phyloP scores from a whole-genome alignment of 768 basidiomycete species.

The Sporobolomyces phaffii region DNA sequence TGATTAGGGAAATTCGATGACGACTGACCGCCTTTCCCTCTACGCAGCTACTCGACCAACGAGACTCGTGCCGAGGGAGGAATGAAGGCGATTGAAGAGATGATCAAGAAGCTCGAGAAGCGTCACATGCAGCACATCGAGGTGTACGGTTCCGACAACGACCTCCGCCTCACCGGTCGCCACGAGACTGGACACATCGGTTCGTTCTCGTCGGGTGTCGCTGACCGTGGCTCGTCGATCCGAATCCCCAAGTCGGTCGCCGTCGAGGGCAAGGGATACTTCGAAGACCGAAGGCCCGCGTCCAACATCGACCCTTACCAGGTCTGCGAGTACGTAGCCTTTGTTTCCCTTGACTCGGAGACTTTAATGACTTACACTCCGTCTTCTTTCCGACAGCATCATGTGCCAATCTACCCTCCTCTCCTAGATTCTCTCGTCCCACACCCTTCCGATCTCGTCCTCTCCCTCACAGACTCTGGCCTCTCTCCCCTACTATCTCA shows the following conservation, averaged over 20 bases:
- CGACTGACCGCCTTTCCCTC: not conserved
- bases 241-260: constrained; percentile 92
- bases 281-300: constrained; percentile 81
- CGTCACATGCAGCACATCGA: constrained; percentile 92
- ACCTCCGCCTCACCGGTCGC: constrained; percentile 85
- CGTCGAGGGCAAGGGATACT: constrained; percentile 84
- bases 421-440: constrained; percentile 3
- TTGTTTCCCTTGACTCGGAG: not conserved
- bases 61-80: constrained; percentile 88
- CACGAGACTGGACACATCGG: constrained; percentile 97
- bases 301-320: constrained; percentile 99
- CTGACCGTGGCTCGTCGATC: constrained; percentile 94
- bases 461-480: not conserved
- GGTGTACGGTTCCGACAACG: constrained; percentile 71
- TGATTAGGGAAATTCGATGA: too few species aligned
- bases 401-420: constrained; percentile 15
- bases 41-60: constrained; percentile 85
- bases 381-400: not conserved
- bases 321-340: constrained; percentile 10
- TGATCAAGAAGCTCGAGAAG: constrained; percentile 86
- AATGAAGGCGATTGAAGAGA: constrained; percentile 81
- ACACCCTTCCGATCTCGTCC: not conserved
- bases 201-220: constrained; percentile 86
- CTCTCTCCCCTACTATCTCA: not conserved
- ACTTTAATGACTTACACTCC: not conserved